Base-by-base conservation (phyloP, 2,329 filamentous ascomycete species). In the Neospermospora avenae region DNA sequence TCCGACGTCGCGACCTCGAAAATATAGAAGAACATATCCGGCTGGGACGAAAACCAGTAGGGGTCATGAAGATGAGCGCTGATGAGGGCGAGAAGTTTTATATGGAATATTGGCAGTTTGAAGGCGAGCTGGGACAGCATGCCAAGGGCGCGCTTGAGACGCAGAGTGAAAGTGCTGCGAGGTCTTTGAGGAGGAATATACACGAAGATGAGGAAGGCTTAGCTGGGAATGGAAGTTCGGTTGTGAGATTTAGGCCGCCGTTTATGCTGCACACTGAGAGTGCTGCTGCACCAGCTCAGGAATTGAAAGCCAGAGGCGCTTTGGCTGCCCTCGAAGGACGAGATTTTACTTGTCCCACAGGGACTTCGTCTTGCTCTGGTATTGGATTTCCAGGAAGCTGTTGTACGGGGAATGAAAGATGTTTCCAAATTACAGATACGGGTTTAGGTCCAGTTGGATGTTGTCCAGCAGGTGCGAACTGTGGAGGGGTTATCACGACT, bases 71-170 rank as follows among this genome's bases (percentile, higher is more conserved):
- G 71, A 90, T 93, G 83, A 80, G 84, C 49, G 79, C 79, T 4
- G 86, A 91, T 70, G 82, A 84, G 53, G 83, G 83, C 61, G 87
- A 90, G 71, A 95, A 91, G 79, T 87, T 93, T 71, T 84, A 86
- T 66, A 77, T 86, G 58, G 81, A 89, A 46, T 88, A 91, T 72
- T 86, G 72, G 72, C 67, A 68, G 77, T 70, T 70, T 57, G 67
- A 68, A 13, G 63, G 62, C 24, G 63, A 67, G 4, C 34, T 60
- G n/a, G 48, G 41, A n/a, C 59, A 62, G 55, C 5, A 31, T 6
- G n/a, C n/a, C n/a, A 59, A 41, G 22, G 51, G 55, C 3, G 42
- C 46, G 18, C 41, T 55, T 42, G 49, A 58, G 10, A 31, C 39
- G 22, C 31, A 28, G 7, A 52, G 11, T 28, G 8, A 20, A 13